phyloP scores from a whole-genome alignment of 2,329 filamentous ascomycete species.

The Curvularia sp. region DNA sequence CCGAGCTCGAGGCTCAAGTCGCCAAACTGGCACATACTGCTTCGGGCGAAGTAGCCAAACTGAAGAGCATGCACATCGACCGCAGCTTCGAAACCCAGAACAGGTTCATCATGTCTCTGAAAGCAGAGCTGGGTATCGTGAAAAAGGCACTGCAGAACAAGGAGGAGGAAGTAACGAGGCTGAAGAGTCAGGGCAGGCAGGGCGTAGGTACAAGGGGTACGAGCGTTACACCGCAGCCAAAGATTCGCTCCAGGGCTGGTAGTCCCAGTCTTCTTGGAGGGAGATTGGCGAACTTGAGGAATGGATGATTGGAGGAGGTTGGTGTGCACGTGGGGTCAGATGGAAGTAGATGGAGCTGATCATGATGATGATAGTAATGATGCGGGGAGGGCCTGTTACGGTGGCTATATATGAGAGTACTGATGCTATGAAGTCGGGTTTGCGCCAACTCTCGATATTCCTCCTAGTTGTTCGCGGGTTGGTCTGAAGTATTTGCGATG shows the following conservation, averaged over 20 bases:
- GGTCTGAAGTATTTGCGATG: background rate
- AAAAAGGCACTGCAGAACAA: slow-evolving; percentile 27
- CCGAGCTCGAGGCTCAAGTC: slow-evolving; percentile 24
- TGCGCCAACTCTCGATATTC: background rate
- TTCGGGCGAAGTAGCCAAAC: slow-evolving; percentile 25
- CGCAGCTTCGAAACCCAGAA: slow-evolving; percentile 17
- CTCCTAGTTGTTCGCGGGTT: background rate
- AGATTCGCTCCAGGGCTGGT: slow-evolving; percentile 35
- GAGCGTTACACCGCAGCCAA: slow-evolving; percentile 41
- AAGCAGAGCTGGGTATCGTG: slow-evolving; percentile 20
- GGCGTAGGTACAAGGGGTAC: slow-evolving; percentile 39
- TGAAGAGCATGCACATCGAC: slow-evolving; percentile 30
- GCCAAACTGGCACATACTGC: slow-evolving; percentile 25
- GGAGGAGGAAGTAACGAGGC: slow-evolving; percentile 32
- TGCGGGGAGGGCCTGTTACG: no score
- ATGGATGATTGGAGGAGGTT: slow-evolving; percentile 10
- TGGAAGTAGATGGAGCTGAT: background rate
- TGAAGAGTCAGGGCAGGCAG: slow-evolving; percentile 29
- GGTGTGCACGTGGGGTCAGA: background rate
- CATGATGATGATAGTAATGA: background rate
- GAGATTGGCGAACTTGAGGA: slow-evolving; percentile 35
- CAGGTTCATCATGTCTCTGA: slow-evolving; percentile 15
- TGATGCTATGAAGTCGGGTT: background rate
- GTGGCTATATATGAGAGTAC: background rate
- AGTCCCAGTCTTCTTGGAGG: slow-evolving; percentile 35